A percentile compares a stretch with the other conserved stretches of the same genome.
Conservation (phyloP, 129 eudicot species). For the Cynara cardunculus region DNA sequence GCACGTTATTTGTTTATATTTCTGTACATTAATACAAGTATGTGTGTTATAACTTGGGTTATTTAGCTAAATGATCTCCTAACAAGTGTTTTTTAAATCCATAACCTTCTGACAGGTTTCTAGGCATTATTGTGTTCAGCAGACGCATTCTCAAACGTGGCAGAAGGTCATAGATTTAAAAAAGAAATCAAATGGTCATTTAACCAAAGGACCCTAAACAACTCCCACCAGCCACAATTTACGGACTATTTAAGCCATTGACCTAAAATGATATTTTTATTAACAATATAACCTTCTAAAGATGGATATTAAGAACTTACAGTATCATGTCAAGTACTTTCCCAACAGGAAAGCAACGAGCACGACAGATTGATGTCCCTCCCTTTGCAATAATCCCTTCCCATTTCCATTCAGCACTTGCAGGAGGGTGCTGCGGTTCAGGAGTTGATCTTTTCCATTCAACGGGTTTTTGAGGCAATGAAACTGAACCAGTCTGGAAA, state of each 20-base stretch:
- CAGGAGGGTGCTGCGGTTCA: constrained; percentile 45
- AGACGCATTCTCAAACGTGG: not conserved
- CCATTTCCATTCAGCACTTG: constrained; percentile 81
- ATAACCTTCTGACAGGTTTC: not conserved
- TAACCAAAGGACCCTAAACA: not conserved
- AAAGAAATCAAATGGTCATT: not conserved
- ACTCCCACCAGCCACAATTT: not conserved
- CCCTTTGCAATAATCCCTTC: constrained; percentile 93
- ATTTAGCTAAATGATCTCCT: not conserved
- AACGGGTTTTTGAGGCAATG: constrained; percentile 38
- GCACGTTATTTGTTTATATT: not conserved
- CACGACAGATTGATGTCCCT: constrained; percentile 87
- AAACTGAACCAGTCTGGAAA: constrained; percentile 34
- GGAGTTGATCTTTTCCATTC: constrained; percentile 57
- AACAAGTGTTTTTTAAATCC: not conserved
- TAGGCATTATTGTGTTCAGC: not conserved
- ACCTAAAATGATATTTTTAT: not conserved
- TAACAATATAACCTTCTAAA: not conserved
- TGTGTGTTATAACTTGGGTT: not conserved
- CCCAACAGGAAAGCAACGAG: constrained; percentile 97
- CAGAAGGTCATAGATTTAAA: not conserved
- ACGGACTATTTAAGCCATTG: not conserved
- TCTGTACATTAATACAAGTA: not conserved
- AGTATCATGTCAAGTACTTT: constrained; percentile 66
- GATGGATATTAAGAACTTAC: constrained; percentile 52